Evolutionary conservation across 1,284 basidiomycete species (phyloP).

Genomic region (Trichosporon ovoides): DNA sequence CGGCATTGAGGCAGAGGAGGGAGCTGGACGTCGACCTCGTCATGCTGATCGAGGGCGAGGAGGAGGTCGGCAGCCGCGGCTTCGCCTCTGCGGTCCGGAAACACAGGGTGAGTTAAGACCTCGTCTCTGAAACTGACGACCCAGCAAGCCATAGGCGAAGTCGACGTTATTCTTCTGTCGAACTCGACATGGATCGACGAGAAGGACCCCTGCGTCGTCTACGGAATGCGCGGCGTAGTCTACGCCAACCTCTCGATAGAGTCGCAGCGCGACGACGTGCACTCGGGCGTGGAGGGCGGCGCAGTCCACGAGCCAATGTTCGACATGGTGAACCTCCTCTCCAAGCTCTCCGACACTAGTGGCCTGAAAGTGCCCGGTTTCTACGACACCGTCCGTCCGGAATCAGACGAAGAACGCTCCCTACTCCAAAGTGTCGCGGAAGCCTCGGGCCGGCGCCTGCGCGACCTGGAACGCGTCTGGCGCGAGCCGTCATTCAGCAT

Average conservation of each 20-base stretch:
- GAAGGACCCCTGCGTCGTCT: constrained; percentile 89
- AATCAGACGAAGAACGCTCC: constrained; percentile 61
- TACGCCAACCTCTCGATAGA: constrained; percentile 56
- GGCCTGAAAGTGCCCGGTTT: constrained; percentile 76
- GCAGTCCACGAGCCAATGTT: constrained; percentile 81
- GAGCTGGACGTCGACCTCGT: constrained; percentile 80
- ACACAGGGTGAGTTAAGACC: constrained; percentile 59
- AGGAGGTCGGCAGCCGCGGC: constrained; percentile 83
- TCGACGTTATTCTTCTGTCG: constrained; percentile 78
- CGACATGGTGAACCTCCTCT: constrained; percentile 82
- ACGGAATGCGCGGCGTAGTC: constrained; percentile 88
- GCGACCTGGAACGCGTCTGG: constrained; percentile 70
- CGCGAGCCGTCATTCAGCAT: constrained; percentile 51
- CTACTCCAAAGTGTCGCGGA: constrained; percentile 64
- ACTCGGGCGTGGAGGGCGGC: constrained; percentile 80
- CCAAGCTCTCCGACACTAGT: constrained; percentile 60
- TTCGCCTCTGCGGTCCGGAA: constrained; percentile 69
- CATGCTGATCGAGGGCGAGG: constrained; percentile 91
- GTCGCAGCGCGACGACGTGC: constrained; percentile 50
- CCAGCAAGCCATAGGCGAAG: constrained; percentile 68
- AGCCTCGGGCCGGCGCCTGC: constrained; percentile 59
- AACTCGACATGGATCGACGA: constrained; percentile 98
- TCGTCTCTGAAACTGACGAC: too few species aligned
- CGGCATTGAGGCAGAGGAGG: constrained; percentile 66
- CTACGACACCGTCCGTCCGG: constrained; percentile 68